Percentiles rank a stretch among this genome's conserved stretches.
Conservation (phyloP, 768 basidiomycete genomes). For the Mycena capillaripes region DNA sequence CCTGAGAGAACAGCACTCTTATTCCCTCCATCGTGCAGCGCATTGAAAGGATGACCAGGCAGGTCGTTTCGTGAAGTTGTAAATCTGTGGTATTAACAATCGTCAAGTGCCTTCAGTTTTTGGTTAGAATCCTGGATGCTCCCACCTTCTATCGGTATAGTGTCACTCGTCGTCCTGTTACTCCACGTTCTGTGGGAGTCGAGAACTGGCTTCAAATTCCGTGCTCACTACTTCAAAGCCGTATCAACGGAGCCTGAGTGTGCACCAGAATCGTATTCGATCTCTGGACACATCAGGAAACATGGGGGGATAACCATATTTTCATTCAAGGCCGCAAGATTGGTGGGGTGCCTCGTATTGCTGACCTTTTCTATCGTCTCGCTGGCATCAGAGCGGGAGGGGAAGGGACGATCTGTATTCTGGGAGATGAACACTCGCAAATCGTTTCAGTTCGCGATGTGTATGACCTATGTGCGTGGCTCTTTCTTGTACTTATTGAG, state of each 20-base stretch:
- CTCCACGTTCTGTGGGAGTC: conserved; percentile 13
- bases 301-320: conserved; percentile 43
- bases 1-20: no score
- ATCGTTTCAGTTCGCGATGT: conserved; percentile 12
- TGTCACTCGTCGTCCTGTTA: not conserved
- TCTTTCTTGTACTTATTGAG: not conserved
- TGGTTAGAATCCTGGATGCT: conserved; percentile 16
- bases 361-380: conserved; percentile 37
- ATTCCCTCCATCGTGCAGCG: no score
- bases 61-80: no score
- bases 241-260: not conserved
- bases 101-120: no score
- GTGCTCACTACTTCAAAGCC: conserved; percentile 7
- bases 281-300: conserved; percentile 23
- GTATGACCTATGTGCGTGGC: conserved; percentile 27
- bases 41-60: no score
- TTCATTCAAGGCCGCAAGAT: conserved; percentile 39
- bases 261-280: not conserved
- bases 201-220: not conserved
- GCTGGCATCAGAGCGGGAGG: conserved; percentile 7
- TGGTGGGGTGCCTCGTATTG: conserved; percentile 39
- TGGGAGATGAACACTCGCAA: not conserved
- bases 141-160: conserved; percentile 1
- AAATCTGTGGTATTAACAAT: no score
- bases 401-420: not conserved